Base-by-base conservation (phyloP, 139 green algal genomes). In the Chlorella sp. region DNA sequence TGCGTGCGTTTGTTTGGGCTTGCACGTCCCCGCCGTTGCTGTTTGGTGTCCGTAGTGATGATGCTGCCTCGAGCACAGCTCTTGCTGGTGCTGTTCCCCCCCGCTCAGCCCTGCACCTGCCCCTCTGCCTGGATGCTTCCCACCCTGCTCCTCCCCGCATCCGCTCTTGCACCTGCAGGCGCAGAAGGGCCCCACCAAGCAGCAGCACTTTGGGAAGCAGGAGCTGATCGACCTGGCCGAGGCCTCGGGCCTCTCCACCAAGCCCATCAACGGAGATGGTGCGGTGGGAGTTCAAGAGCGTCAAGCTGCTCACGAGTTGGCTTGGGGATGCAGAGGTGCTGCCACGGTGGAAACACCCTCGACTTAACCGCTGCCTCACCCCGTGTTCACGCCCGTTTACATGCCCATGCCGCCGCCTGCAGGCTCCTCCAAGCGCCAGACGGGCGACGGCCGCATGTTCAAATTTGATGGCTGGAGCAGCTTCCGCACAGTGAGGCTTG, bases 191-290 rank as follows among this genome's bases (percentile, higher is more conserved):
- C 84, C 79, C 28, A 44, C 82, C 30, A 56, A 51, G 56, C 28
- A 56, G 64, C 34, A 75, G n/a, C 72, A 79, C 41, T 82, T 94
- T 76, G 86, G 78, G 20, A 96, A 95, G 86, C n/a, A 72, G 13
- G 90, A 91, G 68, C 84, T 97, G 20, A 92, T 94, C 34, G 17
- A 85, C 1, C 74, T 83, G 32, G 89, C 94, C 20, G 91, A 95
- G 80, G 83, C 80, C 14, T 92, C 79, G 70, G 88, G 90, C 1
- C 82, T 95, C 32, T 86, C 87, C 8, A 80, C 89, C 46, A 90
- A 88, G 77, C 58, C 76, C 40, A 91, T 94, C 19, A 38, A 77
- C 32, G 87, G 85, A 14, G 84, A 86, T 9, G 87, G 83, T 84
- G 81, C 51, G 51, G 51, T 3, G 51, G n/a, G n/a, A n/a, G n/a